Conservation (phyloP, 108 stramenopile genomes). For the Fragilariopsis cylindrus region DNA sequence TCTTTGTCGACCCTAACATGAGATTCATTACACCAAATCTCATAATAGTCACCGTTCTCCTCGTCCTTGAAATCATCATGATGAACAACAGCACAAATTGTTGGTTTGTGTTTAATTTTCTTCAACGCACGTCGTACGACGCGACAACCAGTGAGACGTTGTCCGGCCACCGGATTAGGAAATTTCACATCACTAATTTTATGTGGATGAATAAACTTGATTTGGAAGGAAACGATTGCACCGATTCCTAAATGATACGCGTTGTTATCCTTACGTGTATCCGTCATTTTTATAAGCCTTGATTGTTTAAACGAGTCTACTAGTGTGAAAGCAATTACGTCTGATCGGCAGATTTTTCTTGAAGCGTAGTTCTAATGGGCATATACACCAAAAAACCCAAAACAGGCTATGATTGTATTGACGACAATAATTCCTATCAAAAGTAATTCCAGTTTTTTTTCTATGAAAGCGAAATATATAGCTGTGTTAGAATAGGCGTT, state of each 20-base stretch:
- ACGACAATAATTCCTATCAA: too few species aligned
- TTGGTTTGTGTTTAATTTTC: slow-evolving; percentile 1
- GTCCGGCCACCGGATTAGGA: background rate
- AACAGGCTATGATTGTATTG: too few species aligned
- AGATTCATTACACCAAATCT: slow-evolving; percentile 1
- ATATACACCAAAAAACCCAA: too few species aligned
- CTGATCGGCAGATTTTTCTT: too few species aligned
- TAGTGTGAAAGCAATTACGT: too few species aligned
- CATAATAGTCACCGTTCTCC: background rate
- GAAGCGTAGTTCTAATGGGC: too few species aligned
- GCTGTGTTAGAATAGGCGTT: too few species aligned
- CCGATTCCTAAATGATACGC: slow-evolving; percentile 8
- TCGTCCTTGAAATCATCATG: slow-evolving; percentile 14
- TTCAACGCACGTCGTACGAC: slow-evolving; percentile 9
- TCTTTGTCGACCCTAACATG: background rate
- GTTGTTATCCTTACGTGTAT: background rate
- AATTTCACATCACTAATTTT: background rate
- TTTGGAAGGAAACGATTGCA: slow-evolving; percentile 13
- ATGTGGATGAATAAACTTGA: slow-evolving; percentile 16
- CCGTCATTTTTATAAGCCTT: too few species aligned
- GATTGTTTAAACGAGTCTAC: too few species aligned
- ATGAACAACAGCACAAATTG: slow-evolving; percentile 4
- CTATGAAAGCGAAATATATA: too few species aligned
- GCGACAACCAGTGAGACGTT: background rate
- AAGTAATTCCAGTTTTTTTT: too few species aligned